Conservation (phyloP, 495 filamentous ascomycete species). For the Aspergillus sclerotiicarbonarius region DNA sequence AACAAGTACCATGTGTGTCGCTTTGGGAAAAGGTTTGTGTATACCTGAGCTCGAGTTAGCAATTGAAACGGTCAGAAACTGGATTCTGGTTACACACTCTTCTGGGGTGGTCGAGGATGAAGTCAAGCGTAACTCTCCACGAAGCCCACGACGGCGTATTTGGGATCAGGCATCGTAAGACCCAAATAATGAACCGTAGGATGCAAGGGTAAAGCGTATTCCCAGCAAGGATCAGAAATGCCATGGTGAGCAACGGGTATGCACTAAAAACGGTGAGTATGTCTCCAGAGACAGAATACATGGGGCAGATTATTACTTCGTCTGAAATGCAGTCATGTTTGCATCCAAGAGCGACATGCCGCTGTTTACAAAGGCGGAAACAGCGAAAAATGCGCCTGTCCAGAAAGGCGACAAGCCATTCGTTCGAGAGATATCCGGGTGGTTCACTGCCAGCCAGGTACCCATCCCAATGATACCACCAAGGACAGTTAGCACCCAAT, state of each 20-base stretch:
- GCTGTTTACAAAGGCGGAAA: slow-evolving; percentile 81
- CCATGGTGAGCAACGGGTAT: slow-evolving; percentile 76
- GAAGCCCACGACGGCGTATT: slow-evolving; percentile 42
- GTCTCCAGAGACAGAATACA: background rate
- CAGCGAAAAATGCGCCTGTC: slow-evolving; percentile 45
- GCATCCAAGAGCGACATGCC: slow-evolving; percentile 82
- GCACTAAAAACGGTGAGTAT: slow-evolving; percentile 25
- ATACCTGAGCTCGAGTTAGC: slow-evolving; percentile 35
- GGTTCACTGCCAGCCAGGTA: slow-evolving; percentile 63
- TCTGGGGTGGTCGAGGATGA: slow-evolving; percentile 77
- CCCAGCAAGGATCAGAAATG: slow-evolving; percentile 74
- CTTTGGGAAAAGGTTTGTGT: slow-evolving; percentile 79
- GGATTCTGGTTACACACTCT: slow-evolving; percentile 42
- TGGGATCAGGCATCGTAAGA: slow-evolving; percentile 48
- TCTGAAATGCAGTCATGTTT: slow-evolving; percentile 63
- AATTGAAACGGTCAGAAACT: background rate
- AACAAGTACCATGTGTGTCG: slow-evolving; percentile 80
- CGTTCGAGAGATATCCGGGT: slow-evolving; percentile 50
- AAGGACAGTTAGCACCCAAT: slow-evolving; percentile 70
- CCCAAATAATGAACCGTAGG: slow-evolving; percentile 73
- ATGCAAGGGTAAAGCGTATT: slow-evolving; percentile 82
- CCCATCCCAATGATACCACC: slow-evolving; percentile 71
- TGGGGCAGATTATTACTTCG: slow-evolving; percentile 23
- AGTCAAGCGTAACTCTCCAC: slow-evolving; percentile 65
- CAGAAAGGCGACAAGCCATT: slow-evolving; percentile 71